These are phyloP conservation scores for Epichloe sp. DNA, from an alignment of 2,329 filamentous ascomycete genomes.

Conservation along the genomic window DNA sequence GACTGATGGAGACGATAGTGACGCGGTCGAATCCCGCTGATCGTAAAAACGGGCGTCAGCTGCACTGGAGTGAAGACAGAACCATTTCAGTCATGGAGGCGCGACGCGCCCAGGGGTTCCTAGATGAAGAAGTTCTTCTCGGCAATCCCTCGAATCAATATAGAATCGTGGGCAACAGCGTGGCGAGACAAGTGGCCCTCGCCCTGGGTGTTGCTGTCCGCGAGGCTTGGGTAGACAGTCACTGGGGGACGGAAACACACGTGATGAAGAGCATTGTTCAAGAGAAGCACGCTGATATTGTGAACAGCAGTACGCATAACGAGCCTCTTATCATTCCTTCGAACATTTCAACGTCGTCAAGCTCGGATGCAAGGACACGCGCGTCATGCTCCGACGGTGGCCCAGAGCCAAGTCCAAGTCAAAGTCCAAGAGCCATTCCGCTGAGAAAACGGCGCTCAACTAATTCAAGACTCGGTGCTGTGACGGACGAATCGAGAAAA, in stretches of 20 bases:
- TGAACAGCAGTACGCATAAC: neutral
- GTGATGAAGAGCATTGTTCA: neutral
- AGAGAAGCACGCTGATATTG: neutral
- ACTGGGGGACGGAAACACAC: neutral
- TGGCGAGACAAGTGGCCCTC: slow-evolving; percentile 54
- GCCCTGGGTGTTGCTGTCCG: slow-evolving; percentile 51
- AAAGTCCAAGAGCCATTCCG: neutral
- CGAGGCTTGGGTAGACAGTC: slow-evolving; percentile 32
- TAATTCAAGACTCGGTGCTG: neutral
- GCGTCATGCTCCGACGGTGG: neutral
- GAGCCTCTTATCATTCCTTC: too few relatives aligned
- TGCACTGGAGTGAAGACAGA: slow-evolving; percentile 57
- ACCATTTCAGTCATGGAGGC: slow-evolving; percentile 53
- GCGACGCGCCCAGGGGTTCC: slow-evolving; percentile 55
- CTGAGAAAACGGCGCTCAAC: neutral
- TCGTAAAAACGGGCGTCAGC: slow-evolving; percentile 34
- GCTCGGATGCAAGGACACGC: neutral
- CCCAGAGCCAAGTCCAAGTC: neutral
- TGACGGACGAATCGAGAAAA: neutral
- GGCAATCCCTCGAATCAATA: slow-evolving; percentile 43
- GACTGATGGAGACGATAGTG: slow-evolving; percentile 49
- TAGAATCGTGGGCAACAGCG: slow-evolving; percentile 63
- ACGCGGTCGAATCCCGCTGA: slow-evolving; percentile 41
- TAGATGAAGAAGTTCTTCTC: slow-evolving; percentile 56
- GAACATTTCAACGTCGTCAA: neutral